A percentile compares a stretch with the other conserved stretches of the same genome.
These are phyloP conservation scores for Trichoderma breve DNA, from an alignment of 2,329 filamentous ascomycete species.

Conservation along the genomic window DNA sequence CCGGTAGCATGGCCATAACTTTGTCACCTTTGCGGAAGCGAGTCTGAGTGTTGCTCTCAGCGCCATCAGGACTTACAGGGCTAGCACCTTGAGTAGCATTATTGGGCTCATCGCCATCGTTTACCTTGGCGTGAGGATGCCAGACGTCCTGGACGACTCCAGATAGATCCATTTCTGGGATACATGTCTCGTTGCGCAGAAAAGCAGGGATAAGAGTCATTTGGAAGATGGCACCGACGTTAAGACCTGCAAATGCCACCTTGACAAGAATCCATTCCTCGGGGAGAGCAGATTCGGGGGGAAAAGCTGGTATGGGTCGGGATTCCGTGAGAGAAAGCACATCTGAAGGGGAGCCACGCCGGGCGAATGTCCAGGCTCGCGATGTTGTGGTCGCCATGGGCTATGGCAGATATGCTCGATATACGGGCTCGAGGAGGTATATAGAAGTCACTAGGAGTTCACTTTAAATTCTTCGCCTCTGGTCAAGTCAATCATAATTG, in stretches of 20 bases:
- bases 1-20: conserved; percentile 41
- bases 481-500: not conserved
- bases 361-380: conserved; percentile 32
- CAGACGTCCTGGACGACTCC: conserved; percentile 40
- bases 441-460: not conserved
- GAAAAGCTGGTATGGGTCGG: conserved; percentile 27
- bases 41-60: conserved; percentile 13
- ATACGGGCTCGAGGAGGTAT: not conserved
- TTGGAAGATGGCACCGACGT: conserved; percentile 43
- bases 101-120: not conserved
- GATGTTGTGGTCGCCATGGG: conserved; percentile 17
- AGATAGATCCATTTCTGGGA: conserved; percentile 45
- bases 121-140: conserved; percentile 23
- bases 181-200: conserved; percentile 35
- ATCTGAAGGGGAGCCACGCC: conserved; percentile 29
- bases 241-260: conserved; percentile 45
- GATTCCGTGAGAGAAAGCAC: conserved; percentile 28
- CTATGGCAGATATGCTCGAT: not conserved
- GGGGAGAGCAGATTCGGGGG: conserved; percentile 28
- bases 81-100: not conserved
- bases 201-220: conserved; percentile 42
- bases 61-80: not conserved
- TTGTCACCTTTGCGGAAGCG: conserved; percentile 33
- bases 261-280: conserved; percentile 41
- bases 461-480: not conserved